These are phyloP conservation scores for Hericium rajendrae DNA, from an alignment of 768 basidiomycete species.

Conservation along the genomic window DNA sequence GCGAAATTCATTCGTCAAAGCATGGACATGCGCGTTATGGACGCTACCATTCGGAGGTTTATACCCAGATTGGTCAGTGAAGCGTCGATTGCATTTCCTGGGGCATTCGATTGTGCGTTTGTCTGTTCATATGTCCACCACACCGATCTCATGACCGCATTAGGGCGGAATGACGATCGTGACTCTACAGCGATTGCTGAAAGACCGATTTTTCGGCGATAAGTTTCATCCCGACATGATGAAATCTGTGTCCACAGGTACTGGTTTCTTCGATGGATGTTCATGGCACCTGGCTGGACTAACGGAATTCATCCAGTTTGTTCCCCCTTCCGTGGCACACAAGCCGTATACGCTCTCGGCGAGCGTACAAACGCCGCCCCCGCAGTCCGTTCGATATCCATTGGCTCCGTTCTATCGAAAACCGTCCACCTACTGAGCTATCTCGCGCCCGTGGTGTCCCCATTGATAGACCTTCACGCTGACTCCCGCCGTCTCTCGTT, in stretches of 20 bases:
- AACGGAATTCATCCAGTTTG: conserved; percentile 26
- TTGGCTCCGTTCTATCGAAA: conserved; percentile 30
- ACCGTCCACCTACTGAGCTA: conserved; percentile 33
- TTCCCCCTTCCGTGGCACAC: conserved; percentile 39
- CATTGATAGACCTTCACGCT: conserved; percentile 30
- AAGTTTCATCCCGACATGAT: conserved; percentile 34
- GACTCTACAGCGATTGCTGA: conserved; percentile 35
- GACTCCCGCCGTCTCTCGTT: conserved; percentile 34
- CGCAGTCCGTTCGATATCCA: conserved; percentile 29
- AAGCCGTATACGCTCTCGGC: conserved; percentile 36
- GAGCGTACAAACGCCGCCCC: conserved; percentile 32
- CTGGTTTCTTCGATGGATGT: conserved; percentile 2
- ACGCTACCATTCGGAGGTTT: conserved; percentile 26
- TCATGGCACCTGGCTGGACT: background rate
- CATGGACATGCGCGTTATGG: conserved; percentile 35
- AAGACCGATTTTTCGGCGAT: conserved; percentile 32
- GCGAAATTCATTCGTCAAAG: conserved; percentile 29
- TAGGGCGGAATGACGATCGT: conserved; percentile 40
- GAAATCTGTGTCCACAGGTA: conserved; percentile 34
- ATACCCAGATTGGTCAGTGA: conserved; percentile 37
- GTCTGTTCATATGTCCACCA: too few relatives aligned
- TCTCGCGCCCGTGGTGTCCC: conserved; percentile 32
- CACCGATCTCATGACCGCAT: too few relatives aligned
- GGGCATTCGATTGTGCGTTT: conserved; percentile 36
- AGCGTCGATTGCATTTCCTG: conserved; percentile 36